Evolutionary conservation across 345 rosid genomes (phyloP), one percentile per base, ranked within the genome.

Genomic region (Bretschneidera sinensis): DNA sequence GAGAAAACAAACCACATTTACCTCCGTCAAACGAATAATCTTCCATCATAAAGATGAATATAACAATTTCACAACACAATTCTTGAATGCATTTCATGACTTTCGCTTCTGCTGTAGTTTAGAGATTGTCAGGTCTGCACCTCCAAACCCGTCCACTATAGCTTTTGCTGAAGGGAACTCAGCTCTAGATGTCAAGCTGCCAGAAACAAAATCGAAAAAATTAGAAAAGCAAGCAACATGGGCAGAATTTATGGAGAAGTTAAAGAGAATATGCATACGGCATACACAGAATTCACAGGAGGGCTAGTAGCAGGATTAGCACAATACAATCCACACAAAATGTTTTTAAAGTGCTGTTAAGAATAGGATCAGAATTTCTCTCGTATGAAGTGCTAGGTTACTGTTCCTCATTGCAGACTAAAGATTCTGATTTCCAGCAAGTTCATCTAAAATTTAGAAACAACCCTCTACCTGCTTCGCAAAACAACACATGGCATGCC

Each of bases 81-180:
- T 28, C 1, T 35, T 9, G 31, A 50, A 51, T 56, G 43, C 20
- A 43, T 62, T 63, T 86, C 75, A 81, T 25, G 68, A 64, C 74
- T 81, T 68, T 18, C 71, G 61, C 72, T 69, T 83, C 65, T 69
- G 31, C 57, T 48, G 69, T 51, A 89, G 78, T 66, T 71, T 87
- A 49, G 85, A 56, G 69, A 89, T 71, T 4, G 96, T 83, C 70
- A 92, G 60, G 64, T 92, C 96, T 15, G 96, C 86, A 57, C 87
- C 97, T 73, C 98, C 94, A 65, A 92, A 89, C n/a, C 97, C 97
- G 60, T 92, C 97, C 97, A 87, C 50, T 55, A 80, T 63, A 9
- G 94, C 96, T 48, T 71, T 85, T n/a, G 89, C 96, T 9, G 85
- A 79, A 49, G 90, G 92, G 68, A 89, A 89, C 77, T 89, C 88